Base-by-base conservation (phyloP, 2,329 filamentous ascomycete genomes). In the Pseudogymnoascus sp. region DNA sequence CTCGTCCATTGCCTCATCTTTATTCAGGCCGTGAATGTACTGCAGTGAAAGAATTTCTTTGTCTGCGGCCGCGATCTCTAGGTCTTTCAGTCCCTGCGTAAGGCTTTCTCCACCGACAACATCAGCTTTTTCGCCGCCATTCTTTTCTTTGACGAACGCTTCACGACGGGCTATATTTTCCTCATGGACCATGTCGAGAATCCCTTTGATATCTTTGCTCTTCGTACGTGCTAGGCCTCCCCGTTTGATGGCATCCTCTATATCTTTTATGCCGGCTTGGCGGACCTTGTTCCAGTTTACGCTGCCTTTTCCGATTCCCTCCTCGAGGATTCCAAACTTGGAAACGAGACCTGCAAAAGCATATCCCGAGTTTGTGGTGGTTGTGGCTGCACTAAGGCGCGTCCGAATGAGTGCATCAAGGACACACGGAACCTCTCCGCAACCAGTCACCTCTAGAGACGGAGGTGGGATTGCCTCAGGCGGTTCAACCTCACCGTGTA, bases 261-360 rank as follows among this genome's bases (percentile, higher is more conserved):
- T 78, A 5, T 88, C 83, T 40, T 82, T 78, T 4, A 83, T 72
- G 1, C 83, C 74, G 1, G 86, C 83, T 26, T 77, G 74, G 21
- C 85, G 83, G 1, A 93, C 87, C 9, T 83, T 84, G 68, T 91
- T 84, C 88, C 89, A 93, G 71, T 92, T 79, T 7, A 92, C 87
- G 63, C 87, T 90, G 2, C 87, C 87, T 68, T 87, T 85, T 4
- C 87, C 88, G 9, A 87, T 76, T 6, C 88, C 85, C 44, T 82
- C 78, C 33, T 85, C 73, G 3, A 88, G 75, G 17, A 84, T 78
- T 0, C 89, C 88, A 66, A 88, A 92, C 35, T 76, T 81, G 17
- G 82, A 71, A 2, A 87, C 83, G 0, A 95, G 78, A 0, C 85
- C 86, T 64, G 81, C 78, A 66, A 93, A 84, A 5, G 89, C 88